A percentile compares a stretch with the other conserved stretches of the same genome.
Conservation (phyloP, 106 monocot genomes). For the Acorus gramineus region DNA sequence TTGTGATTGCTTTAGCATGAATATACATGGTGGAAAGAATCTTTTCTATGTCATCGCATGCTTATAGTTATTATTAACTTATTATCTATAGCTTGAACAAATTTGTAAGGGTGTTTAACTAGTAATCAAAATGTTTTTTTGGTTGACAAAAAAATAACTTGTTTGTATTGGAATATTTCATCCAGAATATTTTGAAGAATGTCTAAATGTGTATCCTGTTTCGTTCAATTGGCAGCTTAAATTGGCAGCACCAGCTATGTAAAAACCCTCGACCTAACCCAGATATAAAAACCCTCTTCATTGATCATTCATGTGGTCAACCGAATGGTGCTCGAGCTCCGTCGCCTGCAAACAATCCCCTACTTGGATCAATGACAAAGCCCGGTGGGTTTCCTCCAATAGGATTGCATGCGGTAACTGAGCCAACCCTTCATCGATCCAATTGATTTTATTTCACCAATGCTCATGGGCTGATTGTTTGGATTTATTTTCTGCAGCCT, state of each 20-base stretch:
- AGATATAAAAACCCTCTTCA: constrained; percentile 96
- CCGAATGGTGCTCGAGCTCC: constrained; percentile 81
- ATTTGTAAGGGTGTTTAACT: no score
- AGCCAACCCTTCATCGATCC: neutral
- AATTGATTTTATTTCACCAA: neutral
- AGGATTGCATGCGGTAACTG: constrained; percentile 71
- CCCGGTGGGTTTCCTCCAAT: constrained; percentile 80
- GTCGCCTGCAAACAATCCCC: constrained; percentile 60
- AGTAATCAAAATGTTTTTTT: no score
- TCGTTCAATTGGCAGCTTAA: constrained; percentile 40
- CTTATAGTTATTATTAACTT: no score
- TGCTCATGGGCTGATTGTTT: neutral
- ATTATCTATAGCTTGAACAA: no score
- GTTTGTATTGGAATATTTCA: neutral
- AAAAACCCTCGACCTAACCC: constrained; percentile 96
- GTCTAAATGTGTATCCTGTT: no score
- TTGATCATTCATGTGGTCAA: constrained; percentile 94
- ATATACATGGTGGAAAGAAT: no score
- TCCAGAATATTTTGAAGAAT: neutral
- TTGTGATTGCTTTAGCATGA: no score
- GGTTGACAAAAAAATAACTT: no score
- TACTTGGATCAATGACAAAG: constrained; percentile 77
- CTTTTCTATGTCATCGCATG: no score
- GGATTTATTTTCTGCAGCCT: constrained; percentile 34
- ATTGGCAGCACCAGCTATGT: constrained; percentile 99